Percentiles rank a stretch among this genome's conserved stretches.
These are phyloP conservation scores for Pestalotiopsis sp. DNA, from an alignment of 2,329 filamentous ascomycete species.

Conservation along the genomic window DNA sequence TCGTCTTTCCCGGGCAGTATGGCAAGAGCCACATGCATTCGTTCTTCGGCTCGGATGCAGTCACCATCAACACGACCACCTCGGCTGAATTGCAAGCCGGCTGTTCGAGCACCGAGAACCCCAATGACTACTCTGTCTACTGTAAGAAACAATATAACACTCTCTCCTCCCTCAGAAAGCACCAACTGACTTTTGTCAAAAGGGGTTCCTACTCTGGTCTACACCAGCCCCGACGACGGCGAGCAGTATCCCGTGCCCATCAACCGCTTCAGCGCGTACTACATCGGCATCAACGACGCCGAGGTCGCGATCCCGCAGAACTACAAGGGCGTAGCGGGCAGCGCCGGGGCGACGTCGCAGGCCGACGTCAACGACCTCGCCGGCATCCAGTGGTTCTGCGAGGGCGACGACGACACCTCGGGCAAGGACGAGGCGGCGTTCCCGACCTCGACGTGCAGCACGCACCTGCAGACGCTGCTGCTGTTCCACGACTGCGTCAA, in stretches of 20 bases:
- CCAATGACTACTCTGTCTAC: conserved; percentile 30
- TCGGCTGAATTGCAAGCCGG: conserved; percentile 30
- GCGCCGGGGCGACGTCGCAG: conserved; percentile 43
- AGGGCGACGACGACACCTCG: conserved; percentile 18
- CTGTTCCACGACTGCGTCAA: conserved; percentile 44
- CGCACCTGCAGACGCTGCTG: conserved; percentile 61
- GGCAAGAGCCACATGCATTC: conserved; percentile 25
- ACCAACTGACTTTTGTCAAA: background rate
- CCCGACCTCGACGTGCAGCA: conserved; percentile 68
- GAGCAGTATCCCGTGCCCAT: conserved; percentile 34
- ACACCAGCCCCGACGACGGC: conserved; percentile 40
- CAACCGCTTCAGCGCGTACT: conserved; percentile 22
- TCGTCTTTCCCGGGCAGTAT: conserved; percentile 23
- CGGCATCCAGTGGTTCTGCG: conserved; percentile 24
- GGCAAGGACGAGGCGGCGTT: conserved; percentile 68
- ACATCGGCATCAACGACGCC: conserved; percentile 19
- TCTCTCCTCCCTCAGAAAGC: background rate
- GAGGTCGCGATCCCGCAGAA: conserved; percentile 23
- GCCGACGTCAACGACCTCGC: conserved; percentile 26
- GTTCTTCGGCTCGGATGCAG: conserved; percentile 24
- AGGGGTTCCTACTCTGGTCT: conserved; percentile 18
- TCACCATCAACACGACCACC: conserved; percentile 22
- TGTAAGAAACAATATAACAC: conserved; percentile 14
- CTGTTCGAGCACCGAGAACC: conserved; percentile 28
- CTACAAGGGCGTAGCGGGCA: conserved; percentile 35